A percentile compares a stretch with the other conserved stretches of the same genome.
phyloP scores from a whole-genome alignment of 768 basidiomycete genomes.

The Termitomyces sp. region DNA sequence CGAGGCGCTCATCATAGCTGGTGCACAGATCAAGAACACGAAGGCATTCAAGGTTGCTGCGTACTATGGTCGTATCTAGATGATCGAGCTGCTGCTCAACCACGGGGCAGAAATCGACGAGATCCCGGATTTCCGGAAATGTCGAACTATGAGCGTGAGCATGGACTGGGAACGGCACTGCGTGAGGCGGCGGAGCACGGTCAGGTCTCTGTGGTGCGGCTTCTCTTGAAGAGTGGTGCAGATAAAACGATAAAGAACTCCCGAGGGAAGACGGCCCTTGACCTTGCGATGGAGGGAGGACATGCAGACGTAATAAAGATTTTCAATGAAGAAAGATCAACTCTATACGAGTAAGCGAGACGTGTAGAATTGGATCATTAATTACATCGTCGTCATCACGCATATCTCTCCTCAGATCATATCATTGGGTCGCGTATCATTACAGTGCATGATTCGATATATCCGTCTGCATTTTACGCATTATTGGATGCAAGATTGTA shows the following conservation, averaged over 20 bases:
- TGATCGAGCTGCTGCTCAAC: slow-evolving; percentile 11
- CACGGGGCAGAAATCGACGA: slow-evolving; percentile 12
- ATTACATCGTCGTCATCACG: not conserved
- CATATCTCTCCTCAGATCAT: not conserved
- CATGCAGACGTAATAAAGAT: not conserved
- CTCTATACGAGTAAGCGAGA: not conserved
- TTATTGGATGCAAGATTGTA: not conserved
- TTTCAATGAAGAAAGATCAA: not conserved
- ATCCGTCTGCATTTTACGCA: not conserved
- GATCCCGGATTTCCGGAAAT: slow-evolving; percentile 9
- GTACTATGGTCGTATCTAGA: slow-evolving; percentile 8
- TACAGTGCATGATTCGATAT: no score
- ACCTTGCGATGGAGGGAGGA: not conserved
- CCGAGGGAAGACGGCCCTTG: slow-evolving; percentile 2
- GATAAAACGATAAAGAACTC: slow-evolving; percentile 1
- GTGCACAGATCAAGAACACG: slow-evolving; percentile 8
- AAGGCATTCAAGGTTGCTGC: slow-evolving; percentile 12
- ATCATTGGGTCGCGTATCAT: not conserved
- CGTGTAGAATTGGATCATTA: not conserved
- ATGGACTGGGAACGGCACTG: slow-evolving; percentile 13
- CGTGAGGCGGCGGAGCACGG: slow-evolving; percentile 10
- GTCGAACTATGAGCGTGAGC: slow-evolving; percentile 5
- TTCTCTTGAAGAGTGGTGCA: slow-evolving; percentile 1
- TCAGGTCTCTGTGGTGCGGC: slow-evolving; percentile 6
- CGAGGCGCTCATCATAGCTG: slow-evolving; percentile 1